Conservation (phyloP, 768 basidiomycete species). For the Lentinula sp. region DNA sequence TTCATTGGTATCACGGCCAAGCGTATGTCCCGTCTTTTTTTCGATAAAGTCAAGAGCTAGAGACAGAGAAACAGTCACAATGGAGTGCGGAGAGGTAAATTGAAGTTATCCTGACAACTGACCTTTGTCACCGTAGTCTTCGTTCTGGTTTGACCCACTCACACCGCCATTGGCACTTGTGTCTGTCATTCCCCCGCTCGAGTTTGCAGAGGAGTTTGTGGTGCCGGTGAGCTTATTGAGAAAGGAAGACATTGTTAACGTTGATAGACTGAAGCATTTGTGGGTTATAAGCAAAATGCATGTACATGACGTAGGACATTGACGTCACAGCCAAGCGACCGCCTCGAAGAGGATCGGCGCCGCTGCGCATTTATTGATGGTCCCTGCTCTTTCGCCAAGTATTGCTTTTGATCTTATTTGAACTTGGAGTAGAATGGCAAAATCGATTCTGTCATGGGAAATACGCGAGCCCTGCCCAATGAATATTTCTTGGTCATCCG, state of each 20-base stretch:
- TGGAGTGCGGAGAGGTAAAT: background rate
- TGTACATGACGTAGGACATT: too few relatives aligned
- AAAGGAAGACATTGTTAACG: background rate
- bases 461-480: too few relatives aligned
- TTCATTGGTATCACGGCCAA: background rate
- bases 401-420: too few relatives aligned
- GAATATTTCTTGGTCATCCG: too few relatives aligned
- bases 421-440: too few relatives aligned
- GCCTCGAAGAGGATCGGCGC: too few relatives aligned
- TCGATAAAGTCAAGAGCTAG: background rate
- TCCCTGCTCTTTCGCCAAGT: too few relatives aligned
- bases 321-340: too few relatives aligned
- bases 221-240: background rate
- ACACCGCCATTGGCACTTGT: background rate
- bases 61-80: background rate
- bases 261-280: background rate
- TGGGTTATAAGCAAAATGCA: too few relatives aligned
- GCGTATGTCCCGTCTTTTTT: background rate
- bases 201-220: background rate
- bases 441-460: too few relatives aligned
- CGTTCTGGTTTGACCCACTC: background rate
- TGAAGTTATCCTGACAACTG: background rate
- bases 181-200: background rate
- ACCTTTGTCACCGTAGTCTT: conserved; percentile 5
- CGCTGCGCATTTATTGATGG: too few relatives aligned